Evolutionary conservation across 116 monocot genomes (phyloP).

Genomic region (Trichopus zeylanicus): DNA sequence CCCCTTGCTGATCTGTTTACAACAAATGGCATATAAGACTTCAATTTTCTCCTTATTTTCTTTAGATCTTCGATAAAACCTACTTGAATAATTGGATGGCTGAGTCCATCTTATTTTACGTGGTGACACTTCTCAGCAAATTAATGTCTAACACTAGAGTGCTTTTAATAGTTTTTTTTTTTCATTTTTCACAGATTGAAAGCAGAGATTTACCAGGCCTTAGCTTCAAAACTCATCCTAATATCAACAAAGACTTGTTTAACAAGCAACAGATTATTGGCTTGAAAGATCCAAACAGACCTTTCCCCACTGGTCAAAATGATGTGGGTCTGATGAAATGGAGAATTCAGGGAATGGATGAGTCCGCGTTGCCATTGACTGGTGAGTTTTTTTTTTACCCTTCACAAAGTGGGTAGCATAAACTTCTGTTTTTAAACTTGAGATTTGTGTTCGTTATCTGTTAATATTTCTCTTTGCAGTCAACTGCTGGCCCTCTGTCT

Average conservation of each 20-base stretch:
- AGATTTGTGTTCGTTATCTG: not conserved
- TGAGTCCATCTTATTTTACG: not conserved
- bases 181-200: constrained; percentile 55
- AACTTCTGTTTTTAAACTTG: not conserved
- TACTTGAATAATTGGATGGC: not conserved
- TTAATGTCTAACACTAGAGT: not conserved
- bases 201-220: constrained; percentile 63
- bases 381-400: constrained; percentile 22
- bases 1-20: too few relatives aligned
- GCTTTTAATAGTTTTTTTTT: not conserved
- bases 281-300: constrained; percentile 83
- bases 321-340: constrained; percentile 89
- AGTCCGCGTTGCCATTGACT: constrained; percentile 67
- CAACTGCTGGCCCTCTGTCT: constrained; percentile 94
- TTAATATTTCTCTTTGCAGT: constrained; percentile 32
- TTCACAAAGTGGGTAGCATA: not conserved
- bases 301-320: constrained; percentile 91
- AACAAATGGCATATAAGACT: too few relatives aligned
- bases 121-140: not conserved
- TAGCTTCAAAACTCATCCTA: constrained; percentile 93
- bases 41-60: too few relatives aligned
- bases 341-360: constrained; percentile 93
- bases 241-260: constrained; percentile 94
- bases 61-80: too few relatives aligned
- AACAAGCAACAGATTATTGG: constrained; percentile 71